Base-by-base conservation (phyloP, 306 rosid species). In the Trifolium subterraneum region DNA sequence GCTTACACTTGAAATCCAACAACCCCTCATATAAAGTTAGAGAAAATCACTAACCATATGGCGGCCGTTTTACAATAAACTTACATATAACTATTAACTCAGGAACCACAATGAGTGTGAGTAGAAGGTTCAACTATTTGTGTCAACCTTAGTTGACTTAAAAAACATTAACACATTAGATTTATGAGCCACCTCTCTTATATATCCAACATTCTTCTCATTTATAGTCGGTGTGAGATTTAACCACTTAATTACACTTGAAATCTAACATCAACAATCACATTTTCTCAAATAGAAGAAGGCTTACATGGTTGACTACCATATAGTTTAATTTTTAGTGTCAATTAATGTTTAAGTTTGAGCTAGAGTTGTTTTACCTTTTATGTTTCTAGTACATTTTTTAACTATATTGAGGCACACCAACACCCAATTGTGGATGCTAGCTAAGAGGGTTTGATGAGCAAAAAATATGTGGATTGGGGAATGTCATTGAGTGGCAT, bases 401-500 rank as follows among this genome's bases (percentile, higher is more conserved):
- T 64, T 44, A 80, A 3, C 39, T 36, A 36, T 44, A 14, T 50
- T 47, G 15, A 74, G 76, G 52, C 45, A 68, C 80, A 80, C 77
- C 72, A 66, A 8, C 10, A 71, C 23, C 42, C 36, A 5, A 60
- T 74, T 80, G 62, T 62, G 66, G 76, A 70, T 73, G 79, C 44
- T 68, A 80, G 76, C 80, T 69, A 70, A 74, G 76, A 67, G 75
- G 50, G 54, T 11, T 54, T 72, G 64, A 73, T 73, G 73, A 63
- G 77, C 39, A 22, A 73, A 80, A 79, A 78, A 63, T n/a, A 82
- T 22, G 35, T 70, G 45, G 44, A 76, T 18, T 66, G 60, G 15
- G 78, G 10, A 74, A 74, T 56, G 80, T 44, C 61, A 71, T 56
- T 62, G 72, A 77, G 77, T 64, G 84, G 81, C 73, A 70, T 75